Evolutionary conservation across 768 basidiomycete species (phyloP), one percentile per base, ranked within the genome.

Genomic region (Mycena olivaceomarginata): DNA sequence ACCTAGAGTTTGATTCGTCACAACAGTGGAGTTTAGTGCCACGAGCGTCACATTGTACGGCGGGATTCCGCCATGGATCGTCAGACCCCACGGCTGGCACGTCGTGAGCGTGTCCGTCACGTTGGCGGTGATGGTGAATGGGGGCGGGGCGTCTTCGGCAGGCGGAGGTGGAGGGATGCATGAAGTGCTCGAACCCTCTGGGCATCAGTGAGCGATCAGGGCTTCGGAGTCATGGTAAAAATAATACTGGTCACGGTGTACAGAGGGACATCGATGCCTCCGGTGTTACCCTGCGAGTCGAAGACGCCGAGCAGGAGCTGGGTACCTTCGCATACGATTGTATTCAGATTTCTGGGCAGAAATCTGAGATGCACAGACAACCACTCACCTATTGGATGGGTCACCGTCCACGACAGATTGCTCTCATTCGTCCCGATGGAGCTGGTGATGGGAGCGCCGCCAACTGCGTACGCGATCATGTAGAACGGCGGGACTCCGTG

Each of bases 21-120:
- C 82, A 15, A 81, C 79, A 2, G 85, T 80, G 0, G 86, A 82
- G 51, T 82, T 81, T 20, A 85, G 56, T 6, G 84, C 82, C 41
- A 83, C 84, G n/a, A 90, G 67, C 0, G 84, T 84, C 16, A 90
- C 71, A 12, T 80, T 85, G 80, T 89, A 89, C 1, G 89, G 90
- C 45, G 84, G 84, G 1, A 79, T 80, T 13, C 88, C 88, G 31
- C 25, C 25, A 2, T 25, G 25, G 25, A 25, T 25, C 25, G 25
- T 25, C 25, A 25, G 25, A 25, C 25, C 25, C 25, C 25, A 25
- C 25, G 25, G 25, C 25, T 25, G 25, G 25, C 25, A 25, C 25
- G 25, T 25, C 25, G 25, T 25, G 25, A 25, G 25, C 25, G 25
- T 25, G 25, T 25, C 25, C 25, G 25, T 25, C 25, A 25, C 25